Evolutionary conservation across 2,329 filamentous ascomycete species (phyloP).

Genomic region (Phialophora macrospora): DNA sequence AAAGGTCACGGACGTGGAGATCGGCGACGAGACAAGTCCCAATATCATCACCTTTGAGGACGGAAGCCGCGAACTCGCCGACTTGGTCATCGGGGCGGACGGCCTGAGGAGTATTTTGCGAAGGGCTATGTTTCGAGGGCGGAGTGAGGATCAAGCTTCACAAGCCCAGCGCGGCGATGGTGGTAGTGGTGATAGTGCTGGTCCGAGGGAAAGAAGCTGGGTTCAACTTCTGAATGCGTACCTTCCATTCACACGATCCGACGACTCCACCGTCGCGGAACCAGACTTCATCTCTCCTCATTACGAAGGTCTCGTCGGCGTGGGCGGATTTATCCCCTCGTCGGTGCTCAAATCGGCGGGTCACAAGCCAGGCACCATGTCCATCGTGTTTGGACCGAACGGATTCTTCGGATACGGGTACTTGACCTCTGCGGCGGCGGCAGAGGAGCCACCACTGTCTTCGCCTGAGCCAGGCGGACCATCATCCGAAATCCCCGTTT

Average conservation of each 20-base stretch:
- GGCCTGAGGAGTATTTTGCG: conserved; percentile 48
- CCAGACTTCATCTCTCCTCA: conserved; percentile 41
- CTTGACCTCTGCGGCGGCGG: conserved; percentile 34
- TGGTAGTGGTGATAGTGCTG: not conserved
- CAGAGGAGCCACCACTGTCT: not conserved
- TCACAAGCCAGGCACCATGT: conserved; percentile 46
- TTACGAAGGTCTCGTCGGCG: conserved; percentile 52
- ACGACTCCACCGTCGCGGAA: not conserved
- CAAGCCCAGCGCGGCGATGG: not conserved
- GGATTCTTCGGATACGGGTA: conserved; percentile 59
- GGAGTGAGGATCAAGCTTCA: not conserved
- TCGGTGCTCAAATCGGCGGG: conserved; percentile 43
- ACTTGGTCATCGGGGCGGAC: conserved; percentile 53
- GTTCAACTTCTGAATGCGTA: not conserved
- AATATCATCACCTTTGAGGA: conserved; percentile 43
- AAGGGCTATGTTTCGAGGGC: conserved; percentile 45
- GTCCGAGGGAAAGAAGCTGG: not conserved
- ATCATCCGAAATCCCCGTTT: no score
- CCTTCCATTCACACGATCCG: not conserved
- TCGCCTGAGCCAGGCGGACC: no score
- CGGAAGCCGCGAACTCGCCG: conserved; percentile 44
- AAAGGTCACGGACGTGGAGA: conserved; percentile 42
- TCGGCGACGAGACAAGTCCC: conserved; percentile 22
- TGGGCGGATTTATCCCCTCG: conserved; percentile 53
- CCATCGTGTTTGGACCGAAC: conserved; percentile 53